Conservation (phyloP, 108 stramenopile species). For the Aureococcus anophagefferens region DNA sequence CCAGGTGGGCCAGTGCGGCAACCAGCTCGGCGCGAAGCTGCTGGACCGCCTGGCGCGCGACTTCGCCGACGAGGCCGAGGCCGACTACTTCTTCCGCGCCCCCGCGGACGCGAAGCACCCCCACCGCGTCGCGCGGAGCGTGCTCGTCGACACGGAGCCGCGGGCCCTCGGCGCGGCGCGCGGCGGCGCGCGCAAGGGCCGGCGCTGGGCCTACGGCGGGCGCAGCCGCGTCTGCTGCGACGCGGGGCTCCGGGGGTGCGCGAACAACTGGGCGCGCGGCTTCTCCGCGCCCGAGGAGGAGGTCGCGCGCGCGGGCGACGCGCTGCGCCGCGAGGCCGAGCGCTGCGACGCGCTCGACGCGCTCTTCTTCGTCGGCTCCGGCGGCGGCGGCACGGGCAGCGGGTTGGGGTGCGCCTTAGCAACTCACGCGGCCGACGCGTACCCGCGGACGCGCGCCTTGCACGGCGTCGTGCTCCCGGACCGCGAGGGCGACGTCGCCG, state of each 20-base stretch:
- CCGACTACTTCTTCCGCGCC: background rate
- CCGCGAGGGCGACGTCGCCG: background rate
- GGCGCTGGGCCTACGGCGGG: background rate
- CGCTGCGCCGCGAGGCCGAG: background rate
- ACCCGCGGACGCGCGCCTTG: background rate
- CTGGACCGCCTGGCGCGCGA: slow-evolving; percentile 25
- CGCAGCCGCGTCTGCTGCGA: background rate
- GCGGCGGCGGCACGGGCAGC: background rate
- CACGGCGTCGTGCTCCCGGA: background rate
- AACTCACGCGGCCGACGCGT: background rate
- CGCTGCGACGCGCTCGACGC: background rate
- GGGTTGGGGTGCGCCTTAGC: background rate
- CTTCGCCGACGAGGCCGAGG: too few species aligned
- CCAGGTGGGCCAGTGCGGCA: slow-evolving; percentile 68
- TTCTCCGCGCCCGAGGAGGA: background rate
- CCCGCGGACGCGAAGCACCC: background rate
- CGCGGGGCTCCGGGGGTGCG: background rate
- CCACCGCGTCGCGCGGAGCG: background rate
- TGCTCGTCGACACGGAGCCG: background rate
- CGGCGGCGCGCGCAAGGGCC: background rate
- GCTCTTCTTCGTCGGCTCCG: background rate
- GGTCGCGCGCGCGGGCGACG: background rate
- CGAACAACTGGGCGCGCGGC: background rate
- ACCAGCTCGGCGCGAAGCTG: slow-evolving; percentile 68
- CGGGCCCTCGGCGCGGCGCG: background rate